A percentile compares a stretch with the other conserved stretches of the same genome.
Evolutionary conservation across 2,329 filamentous ascomycete genomes (phyloP).

Genomic region (Ceratocystis huliohia): DNA sequence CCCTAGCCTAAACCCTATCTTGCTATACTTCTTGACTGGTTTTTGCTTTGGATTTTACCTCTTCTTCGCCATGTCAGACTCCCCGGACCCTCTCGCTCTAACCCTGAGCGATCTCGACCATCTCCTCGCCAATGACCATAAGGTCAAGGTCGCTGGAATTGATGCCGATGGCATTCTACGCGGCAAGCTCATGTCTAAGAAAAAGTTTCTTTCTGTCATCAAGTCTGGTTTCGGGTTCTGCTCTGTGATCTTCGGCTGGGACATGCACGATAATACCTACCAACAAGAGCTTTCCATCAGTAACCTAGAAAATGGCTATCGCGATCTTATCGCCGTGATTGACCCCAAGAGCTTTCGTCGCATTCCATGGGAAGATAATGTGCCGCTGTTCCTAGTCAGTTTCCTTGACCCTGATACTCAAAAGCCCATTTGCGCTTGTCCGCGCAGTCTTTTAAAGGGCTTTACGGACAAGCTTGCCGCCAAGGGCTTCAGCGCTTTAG

Average conservation of each 20-base stretch:
- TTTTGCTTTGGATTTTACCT: not conserved
- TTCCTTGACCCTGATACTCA: conserved; percentile 72
- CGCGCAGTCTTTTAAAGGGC: conserved; percentile 59
- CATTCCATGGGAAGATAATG: conserved; percentile 81
- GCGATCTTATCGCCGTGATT: conserved; percentile 69
- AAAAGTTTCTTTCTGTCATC: conserved; percentile 80
- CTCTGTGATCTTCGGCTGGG: conserved; percentile 90
- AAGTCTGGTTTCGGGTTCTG: conserved; percentile 80
- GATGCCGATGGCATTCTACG: conserved; percentile 80
- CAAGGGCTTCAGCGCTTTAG: conserved; percentile 70
- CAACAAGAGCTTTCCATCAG: conserved; percentile 73
- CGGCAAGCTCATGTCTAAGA: conserved; percentile 83
- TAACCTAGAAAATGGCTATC: conserved; percentile 82
- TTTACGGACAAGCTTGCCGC: conserved; percentile 54
- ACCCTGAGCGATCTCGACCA: conserved; percentile 53
- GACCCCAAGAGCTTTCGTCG: conserved; percentile 66
- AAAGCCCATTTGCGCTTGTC: conserved; percentile 61
- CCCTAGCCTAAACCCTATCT: not conserved
- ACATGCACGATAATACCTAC: conserved; percentile 92
- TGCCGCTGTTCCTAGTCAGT: conserved; percentile 73
- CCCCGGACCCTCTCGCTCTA: conserved; percentile 36
- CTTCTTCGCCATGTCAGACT: conserved; percentile 24
- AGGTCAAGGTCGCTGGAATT: conserved; percentile 77
- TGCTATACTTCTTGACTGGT: not conserved
- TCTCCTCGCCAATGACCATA: conserved; percentile 56